Evolutionary conservation across 768 basidiomycete genomes (phyloP).

Genomic region (Boletales sp.): DNA sequence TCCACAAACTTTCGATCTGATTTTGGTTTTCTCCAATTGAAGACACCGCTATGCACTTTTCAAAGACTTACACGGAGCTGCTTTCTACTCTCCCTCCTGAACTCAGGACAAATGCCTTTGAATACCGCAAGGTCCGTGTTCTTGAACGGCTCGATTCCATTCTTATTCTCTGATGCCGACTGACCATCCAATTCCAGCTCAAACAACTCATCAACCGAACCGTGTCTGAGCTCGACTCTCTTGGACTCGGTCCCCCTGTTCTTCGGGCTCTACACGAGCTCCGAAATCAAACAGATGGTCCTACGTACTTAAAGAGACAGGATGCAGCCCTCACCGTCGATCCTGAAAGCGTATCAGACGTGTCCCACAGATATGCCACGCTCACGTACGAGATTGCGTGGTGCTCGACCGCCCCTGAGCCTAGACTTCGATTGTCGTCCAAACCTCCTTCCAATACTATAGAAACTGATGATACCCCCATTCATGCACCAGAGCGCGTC

Average conservation of each 20-base stretch:
- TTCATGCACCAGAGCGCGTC: conserved; percentile 6
- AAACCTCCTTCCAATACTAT: conserved; percentile 9
- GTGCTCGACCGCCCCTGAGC: conserved; percentile 47
- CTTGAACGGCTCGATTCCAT: no score
- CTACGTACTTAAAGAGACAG: neutral
- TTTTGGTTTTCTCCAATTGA: no score
- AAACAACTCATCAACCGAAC: conserved; percentile 88
- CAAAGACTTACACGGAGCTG: conserved; percentile 63
- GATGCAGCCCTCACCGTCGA: neutral
- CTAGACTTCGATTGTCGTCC: conserved; percentile 54
- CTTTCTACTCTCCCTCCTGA: conserved; percentile 70
- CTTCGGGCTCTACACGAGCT: conserved; percentile 41
- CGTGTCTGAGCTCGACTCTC: conserved; percentile 67
- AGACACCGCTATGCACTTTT: conserved; percentile 57
- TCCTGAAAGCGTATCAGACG: neutral
- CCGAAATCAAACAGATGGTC: conserved; percentile 6
- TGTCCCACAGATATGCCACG: conserved; percentile 16
- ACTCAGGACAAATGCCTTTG: conserved; percentile 71
- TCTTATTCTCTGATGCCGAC: no score
- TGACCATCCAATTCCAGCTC: conserved; percentile 47
- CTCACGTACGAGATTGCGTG: conserved; percentile 56
- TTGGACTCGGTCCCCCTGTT: conserved; percentile 56
- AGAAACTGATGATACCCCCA: neutral
- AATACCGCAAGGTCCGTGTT: conserved; percentile 67
- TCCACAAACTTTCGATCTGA: no score